Evolutionary conservation across 495 filamentous ascomycete genomes (phyloP), one percentile per base, ranked within the genome.

Genomic region (Elasticomyces elasticus): DNA sequence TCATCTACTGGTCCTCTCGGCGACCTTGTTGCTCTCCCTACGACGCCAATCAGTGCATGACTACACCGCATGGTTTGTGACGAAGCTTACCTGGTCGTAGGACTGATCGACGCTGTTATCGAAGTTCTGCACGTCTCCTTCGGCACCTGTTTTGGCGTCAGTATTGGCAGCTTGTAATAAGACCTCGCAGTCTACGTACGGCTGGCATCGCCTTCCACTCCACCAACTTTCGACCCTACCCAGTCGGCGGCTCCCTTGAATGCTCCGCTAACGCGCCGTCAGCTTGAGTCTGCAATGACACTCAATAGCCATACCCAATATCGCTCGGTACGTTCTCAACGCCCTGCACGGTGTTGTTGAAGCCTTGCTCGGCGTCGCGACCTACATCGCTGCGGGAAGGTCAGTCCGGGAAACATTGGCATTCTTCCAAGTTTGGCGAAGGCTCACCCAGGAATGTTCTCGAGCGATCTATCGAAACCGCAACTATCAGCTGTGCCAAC

Each of bases 81-180:
- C 13, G 12, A 15, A 40, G 25, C 42, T 7, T 7, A 45, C 42
- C 42, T 58, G 55, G 22, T 54, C 22, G 45, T 53, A 58, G 1
- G 55, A 58, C 22, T 54, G 42, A 20, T 58, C 49, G 19, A 53
- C 50, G 27, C n/a, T 33, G 42, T 58, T 52, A 26, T 58, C 50
- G 20, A 58, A 58, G 30, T 49, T 26, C 28, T 52, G 26, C 20
- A 54, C 50, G 26, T 58, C 55, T 27, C 50, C 50, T 26, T 58
- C 55, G 20, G 55, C 55, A 26, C 45, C 45, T 49, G 22, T 20
- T 13, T 11, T 3, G 4, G 25, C 3, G 42, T 45, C 42, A 45
- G 42, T 45, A 10, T 9, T 7, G n/a, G 12, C 17, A 7, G 5
- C 13, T 17, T 24, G 11, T 22, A 17, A 7, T 27, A 20, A 13